Percentiles rank a stretch among this genome's conserved stretches.
phyloP scores from a whole-genome alignment of 1,139 yeast genomes.

The Yamadazyma atmosphaerica region DNA sequence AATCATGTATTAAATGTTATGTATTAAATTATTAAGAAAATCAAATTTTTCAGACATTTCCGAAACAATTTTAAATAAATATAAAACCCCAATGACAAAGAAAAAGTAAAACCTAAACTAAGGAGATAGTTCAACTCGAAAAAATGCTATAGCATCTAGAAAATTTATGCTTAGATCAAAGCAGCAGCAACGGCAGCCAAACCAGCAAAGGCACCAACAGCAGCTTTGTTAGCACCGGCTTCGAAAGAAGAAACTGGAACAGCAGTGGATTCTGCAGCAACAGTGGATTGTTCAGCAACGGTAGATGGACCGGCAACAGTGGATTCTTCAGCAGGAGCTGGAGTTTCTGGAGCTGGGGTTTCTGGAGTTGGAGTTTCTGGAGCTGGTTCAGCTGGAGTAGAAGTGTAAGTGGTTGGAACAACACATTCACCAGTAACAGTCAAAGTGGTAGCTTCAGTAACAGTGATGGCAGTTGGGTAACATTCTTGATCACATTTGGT shows the following conservation, averaged over 20 bases:
- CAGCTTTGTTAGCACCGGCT: constrained; percentile 17
- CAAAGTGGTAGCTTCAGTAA: constrained; percentile 46
- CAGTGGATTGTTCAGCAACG: constrained; percentile 12
- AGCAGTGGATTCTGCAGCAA: too few relatives aligned
- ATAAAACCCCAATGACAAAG: too few relatives aligned
- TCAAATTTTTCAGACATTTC: too few relatives aligned
- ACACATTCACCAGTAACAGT: constrained; percentile 48
- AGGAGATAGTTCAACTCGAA: too few relatives aligned
- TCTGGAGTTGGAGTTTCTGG: constrained; percentile 13
- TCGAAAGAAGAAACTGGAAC: constrained; percentile 18
- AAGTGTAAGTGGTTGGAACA: constrained; percentile 44
- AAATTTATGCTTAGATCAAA: constrained; percentile 15
- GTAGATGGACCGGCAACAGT: constrained; percentile 5
- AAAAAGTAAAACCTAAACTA: too few relatives aligned
- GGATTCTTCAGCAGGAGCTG: constrained; percentile 11
- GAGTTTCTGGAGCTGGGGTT: constrained; percentile 4
- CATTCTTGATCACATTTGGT: constrained; percentile 27
- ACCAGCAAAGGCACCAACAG: constrained; percentile 18
- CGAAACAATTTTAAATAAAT: too few relatives aligned
- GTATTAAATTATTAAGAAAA: too few relatives aligned
- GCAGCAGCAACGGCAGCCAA: constrained; percentile 20
- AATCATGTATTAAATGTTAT: too few relatives aligned
- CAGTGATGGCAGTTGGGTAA: constrained; percentile 32
- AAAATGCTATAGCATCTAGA: too few relatives aligned
- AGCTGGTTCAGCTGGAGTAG: constrained; percentile 11